A percentile compares a stretch with the other conserved stretches of the same genome.
Conservation (phyloP, 257 asterid species). For the Verbascum thapsus region DNA sequence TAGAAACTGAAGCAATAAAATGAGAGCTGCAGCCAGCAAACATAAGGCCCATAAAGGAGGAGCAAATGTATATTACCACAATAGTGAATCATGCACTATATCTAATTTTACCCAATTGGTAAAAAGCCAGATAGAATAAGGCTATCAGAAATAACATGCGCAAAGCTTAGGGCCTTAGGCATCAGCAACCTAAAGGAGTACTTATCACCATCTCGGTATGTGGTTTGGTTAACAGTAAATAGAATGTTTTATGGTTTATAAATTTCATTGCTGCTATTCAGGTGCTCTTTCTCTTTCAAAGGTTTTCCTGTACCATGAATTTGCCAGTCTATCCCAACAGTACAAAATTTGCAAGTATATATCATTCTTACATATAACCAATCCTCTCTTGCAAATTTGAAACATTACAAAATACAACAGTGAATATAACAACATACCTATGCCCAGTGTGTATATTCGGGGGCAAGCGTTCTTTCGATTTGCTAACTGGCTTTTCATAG, state of each 20-base stretch:
- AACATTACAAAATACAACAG: background rate
- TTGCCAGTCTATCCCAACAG: slow-evolving; percentile 8
- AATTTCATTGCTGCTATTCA: background rate
- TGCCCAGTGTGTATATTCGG: slow-evolving; percentile 83
- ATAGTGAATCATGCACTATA: too few species aligned
- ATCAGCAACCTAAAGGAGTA: slow-evolving; percentile 17
- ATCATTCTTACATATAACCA: background rate
- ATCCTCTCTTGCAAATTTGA: background rate
- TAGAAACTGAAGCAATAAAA: slow-evolving; percentile 23
- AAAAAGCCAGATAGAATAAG: slow-evolving; percentile 10
- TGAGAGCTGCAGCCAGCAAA: slow-evolving; percentile 8
- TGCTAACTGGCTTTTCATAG: slow-evolving; percentile 50
- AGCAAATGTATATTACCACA: too few species aligned
- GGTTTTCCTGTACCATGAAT: too few species aligned
- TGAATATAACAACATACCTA: slow-evolving; percentile 53
- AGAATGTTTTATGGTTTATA: too few species aligned
- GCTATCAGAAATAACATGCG: slow-evolving; percentile 22
- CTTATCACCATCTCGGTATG: slow-evolving; percentile 16
- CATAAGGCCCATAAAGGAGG: background rate
- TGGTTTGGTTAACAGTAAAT: background rate
- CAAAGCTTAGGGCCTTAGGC: slow-evolving; percentile 22
- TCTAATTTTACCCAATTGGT: background rate
- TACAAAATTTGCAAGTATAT: background rate
- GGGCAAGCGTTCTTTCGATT: slow-evolving; percentile 51
- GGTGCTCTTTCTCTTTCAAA: slow-evolving; percentile 1